Percentiles rank a stretch among this genome's conserved stretches.
These are phyloP conservation scores for Cladosporium austrohemisphaericum DNA, from an alignment of 2,329 filamentous ascomycete genomes.

Conservation along the genomic window DNA sequence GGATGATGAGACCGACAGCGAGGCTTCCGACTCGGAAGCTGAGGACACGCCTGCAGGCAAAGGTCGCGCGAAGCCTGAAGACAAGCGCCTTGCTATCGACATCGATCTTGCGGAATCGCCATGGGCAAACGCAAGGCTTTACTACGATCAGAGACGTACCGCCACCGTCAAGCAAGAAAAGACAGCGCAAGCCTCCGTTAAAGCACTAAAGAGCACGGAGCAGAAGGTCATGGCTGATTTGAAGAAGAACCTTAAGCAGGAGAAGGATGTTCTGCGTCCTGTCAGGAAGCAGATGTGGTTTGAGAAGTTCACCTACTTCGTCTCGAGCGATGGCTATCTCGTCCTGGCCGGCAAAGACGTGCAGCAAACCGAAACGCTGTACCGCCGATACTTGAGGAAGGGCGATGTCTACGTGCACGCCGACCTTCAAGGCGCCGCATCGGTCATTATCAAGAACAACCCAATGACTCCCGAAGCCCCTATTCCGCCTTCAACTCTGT, in stretches of 20 bases:
- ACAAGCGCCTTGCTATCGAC: constrained; percentile 65
- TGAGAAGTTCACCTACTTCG: constrained; percentile 93
- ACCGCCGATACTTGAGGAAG: constrained; percentile 77
- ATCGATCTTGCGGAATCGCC: constrained; percentile 78
- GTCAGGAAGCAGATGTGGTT: constrained; percentile 89
- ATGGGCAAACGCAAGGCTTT: constrained; percentile 85
- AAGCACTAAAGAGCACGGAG: constrained; percentile 84
- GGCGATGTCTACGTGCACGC: constrained; percentile 92
- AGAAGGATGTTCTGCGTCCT: constrained; percentile 80
- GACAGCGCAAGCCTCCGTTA: constrained; percentile 74
- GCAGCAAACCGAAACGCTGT: constrained; percentile 89
- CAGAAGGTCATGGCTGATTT: constrained; percentile 82
- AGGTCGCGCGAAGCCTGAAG: constrained; percentile 30
- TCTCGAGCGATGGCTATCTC: constrained; percentile 92
- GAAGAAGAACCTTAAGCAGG: constrained; percentile 83
- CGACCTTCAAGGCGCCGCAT: constrained; percentile 77
- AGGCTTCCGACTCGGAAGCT: constrained; percentile 59
- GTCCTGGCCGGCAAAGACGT: constrained; percentile 82
- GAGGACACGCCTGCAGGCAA: constrained; percentile 44
- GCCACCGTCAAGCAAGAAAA: constrained; percentile 85
- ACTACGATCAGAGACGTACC: constrained; percentile 82
- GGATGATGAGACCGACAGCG: constrained; percentile 63
- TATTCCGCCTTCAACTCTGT: constrained; percentile 84
- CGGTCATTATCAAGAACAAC: constrained; percentile 89
- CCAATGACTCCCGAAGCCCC: constrained; percentile 72